A percentile compares a stretch with the other conserved stretches of the same genome.
These are phyloP conservation scores for Porogramme epimiltina DNA, from an alignment of 1,284 basidiomycete genomes.

Conservation along the genomic window DNA sequence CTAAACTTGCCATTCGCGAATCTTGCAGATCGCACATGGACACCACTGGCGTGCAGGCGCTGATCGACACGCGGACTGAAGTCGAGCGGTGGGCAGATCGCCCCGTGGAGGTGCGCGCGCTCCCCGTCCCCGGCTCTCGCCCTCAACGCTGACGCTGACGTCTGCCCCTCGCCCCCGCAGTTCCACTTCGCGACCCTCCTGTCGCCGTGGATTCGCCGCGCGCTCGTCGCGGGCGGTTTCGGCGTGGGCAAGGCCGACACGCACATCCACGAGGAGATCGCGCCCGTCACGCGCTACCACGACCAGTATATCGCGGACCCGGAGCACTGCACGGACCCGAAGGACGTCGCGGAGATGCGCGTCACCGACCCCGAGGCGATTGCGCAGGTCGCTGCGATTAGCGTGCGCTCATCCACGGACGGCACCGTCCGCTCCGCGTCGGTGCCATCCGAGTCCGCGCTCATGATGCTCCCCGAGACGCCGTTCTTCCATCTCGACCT, in stretches of 20 bases:
- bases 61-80: constrained; percentile 85
- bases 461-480: constrained; percentile 53
- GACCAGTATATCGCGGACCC: constrained; percentile 38
- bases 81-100: constrained; percentile 86
- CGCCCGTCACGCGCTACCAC: constrained; percentile 65
- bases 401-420: constrained; percentile 23
- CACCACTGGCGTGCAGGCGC: constrained; percentile 86
- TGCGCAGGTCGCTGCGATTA: constrained; percentile 1
- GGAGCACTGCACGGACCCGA: constrained; percentile 20
- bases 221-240: constrained; percentile 85
- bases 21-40: constrained; percentile 68
- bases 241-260: constrained; percentile 52
- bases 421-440: constrained; percentile 24
- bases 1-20: background rate
- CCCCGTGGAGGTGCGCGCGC: constrained; percentile 56
- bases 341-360: background rate
- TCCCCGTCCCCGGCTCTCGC: background rate
- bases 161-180: constrained; percentile 18
- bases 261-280: constrained; percentile 61
- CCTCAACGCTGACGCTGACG: background rate
- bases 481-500: constrained; percentile 90
- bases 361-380: constrained; percentile 13
- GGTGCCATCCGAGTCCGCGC: constrained; percentile 4
- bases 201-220: constrained; percentile 92
- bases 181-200: constrained; percentile 89